A percentile compares a stretch with the other conserved stretches of the same genome.
These are phyloP conservation scores for Fraxinus platypoda DNA, from an alignment of 305 asterid genomes.

Conservation along the genomic window DNA sequence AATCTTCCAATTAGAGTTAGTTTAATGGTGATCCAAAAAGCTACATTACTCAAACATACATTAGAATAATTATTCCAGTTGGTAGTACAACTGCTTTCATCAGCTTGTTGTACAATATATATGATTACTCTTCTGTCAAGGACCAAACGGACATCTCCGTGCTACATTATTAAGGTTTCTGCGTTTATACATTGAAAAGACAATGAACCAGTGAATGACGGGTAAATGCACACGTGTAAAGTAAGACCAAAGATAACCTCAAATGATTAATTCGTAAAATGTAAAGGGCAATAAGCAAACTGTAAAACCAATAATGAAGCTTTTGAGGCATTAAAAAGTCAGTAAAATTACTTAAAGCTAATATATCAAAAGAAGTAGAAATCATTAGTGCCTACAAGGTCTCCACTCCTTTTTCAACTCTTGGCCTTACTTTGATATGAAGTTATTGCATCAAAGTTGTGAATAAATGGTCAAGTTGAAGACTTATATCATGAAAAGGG, in stretches of 20 bases:
- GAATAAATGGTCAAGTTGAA: conserved; percentile 52
- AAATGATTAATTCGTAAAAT: not conserved
- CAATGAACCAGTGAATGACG: not conserved
- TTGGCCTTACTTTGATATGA: conserved; percentile 36
- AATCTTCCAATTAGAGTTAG: not conserved
- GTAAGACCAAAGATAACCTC: not conserved
- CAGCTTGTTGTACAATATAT: not conserved
- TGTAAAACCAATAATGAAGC: conserved; percentile 31
- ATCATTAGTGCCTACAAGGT: conserved; percentile 36
- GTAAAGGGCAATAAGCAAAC: conserved; percentile 33
- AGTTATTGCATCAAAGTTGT: conserved; percentile 40
- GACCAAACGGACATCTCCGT: not conserved
- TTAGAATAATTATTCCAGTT: not conserved
- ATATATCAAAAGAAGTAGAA: conserved; percentile 50
- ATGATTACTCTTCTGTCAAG: not conserved
- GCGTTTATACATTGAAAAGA: not conserved
- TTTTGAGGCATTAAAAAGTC: conserved; percentile 37
- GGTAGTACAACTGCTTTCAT: not conserved
- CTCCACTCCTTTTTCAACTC: conserved; percentile 30
- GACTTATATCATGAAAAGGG: conserved; percentile 40
- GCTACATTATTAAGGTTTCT: not conserved
- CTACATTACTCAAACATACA: not conserved
- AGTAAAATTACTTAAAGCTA: conserved; percentile 34
- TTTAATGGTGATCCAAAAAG: not conserved
- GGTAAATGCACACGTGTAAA: not conserved